Base-by-base conservation (phyloP, 768 basidiomycete species). In the Boletus coccyginus region DNA sequence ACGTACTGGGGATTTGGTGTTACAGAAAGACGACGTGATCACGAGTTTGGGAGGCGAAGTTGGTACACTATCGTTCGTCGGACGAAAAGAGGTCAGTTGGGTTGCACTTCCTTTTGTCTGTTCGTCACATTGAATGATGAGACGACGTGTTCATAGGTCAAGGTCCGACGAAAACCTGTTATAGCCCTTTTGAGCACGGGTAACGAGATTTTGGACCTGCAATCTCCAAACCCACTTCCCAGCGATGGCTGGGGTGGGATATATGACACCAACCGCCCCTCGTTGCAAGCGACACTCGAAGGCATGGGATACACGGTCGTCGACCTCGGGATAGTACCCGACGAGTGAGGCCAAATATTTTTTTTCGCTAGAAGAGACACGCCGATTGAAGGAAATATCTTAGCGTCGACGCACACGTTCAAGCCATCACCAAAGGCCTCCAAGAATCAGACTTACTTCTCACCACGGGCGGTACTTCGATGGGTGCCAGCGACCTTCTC, bases 391-490 rank as follows among this genome's bases (percentile, higher is more conserved):
- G 4, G 16, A 10, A 16, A 32, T 35, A 38, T 16, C 33, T 19
- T 64, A 89, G 87, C 38, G 72, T 88, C 52, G 67, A 76, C 6
- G 75, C 80, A 3, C 89, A 91, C 63, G 77, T 85, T 21, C 67
- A 69, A 11, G 81, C 82, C 3, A 78, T 96, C 46, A 64, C 70
- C 56, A 71, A 69, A 32, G 92, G 86, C 0, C 74, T 90, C 8
- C 74, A 79, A 38, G 64, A 68, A 19, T 88, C 90, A 0, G 93
- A 95, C 65, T 70, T 96, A 9, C 67, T 96, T 14, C 73, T 95
- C 12, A 89, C 90, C 1, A 96, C 93, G 2, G 93, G 93, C 12
- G 93, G 93, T 5, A 94, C 93, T 5, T 92, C 90, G 2, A 95
- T 95, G 93, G 93, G 93, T 0, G 81, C 92, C 2, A 85, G 84